Percentiles rank a stretch among this genome's conserved stretches.
Conservation (phyloP, 371 early-diverging fungal species). For the Rhizopus arrhizus region DNA sequence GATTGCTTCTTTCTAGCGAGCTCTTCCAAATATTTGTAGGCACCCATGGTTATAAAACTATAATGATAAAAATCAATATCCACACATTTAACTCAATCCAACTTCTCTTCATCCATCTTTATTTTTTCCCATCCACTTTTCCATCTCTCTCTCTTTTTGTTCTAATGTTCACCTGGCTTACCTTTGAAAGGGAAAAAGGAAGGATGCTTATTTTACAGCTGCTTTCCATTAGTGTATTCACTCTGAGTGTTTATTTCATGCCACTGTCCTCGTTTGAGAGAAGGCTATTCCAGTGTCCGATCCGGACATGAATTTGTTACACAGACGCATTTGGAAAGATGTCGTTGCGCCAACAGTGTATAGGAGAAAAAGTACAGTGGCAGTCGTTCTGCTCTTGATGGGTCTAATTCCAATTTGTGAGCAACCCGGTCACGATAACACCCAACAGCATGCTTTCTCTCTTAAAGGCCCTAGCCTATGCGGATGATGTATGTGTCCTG, state of each 20-base stretch:
- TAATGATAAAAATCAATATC: neutral
- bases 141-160: conserved; percentile 3
- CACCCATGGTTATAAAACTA: conserved; percentile 26
- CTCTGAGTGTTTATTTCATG: neutral
- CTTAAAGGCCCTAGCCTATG: too few relatives aligned
- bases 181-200: conserved; percentile 8
- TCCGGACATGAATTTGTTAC: too few relatives aligned
- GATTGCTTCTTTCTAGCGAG: conserved; percentile 98
- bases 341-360: too few relatives aligned
- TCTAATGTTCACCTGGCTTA: conserved; percentile 1
- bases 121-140: neutral
- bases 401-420: too few relatives aligned
- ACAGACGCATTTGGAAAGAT: too few relatives aligned
- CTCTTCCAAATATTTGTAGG: conserved; percentile 95
- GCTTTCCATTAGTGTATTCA: neutral
- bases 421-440: too few relatives aligned
- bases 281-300: too few relatives aligned
- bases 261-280: too few relatives aligned
- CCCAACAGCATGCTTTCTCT: too few relatives aligned
- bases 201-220: neutral
- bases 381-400: too few relatives aligned
- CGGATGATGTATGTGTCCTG: too few relatives aligned
- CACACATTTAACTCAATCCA: neutral
- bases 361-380: too few relatives aligned
- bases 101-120: neutral